Conservation (phyloP, 1,284 basidiomycete genomes). For the Coniophora puteana region DNA sequence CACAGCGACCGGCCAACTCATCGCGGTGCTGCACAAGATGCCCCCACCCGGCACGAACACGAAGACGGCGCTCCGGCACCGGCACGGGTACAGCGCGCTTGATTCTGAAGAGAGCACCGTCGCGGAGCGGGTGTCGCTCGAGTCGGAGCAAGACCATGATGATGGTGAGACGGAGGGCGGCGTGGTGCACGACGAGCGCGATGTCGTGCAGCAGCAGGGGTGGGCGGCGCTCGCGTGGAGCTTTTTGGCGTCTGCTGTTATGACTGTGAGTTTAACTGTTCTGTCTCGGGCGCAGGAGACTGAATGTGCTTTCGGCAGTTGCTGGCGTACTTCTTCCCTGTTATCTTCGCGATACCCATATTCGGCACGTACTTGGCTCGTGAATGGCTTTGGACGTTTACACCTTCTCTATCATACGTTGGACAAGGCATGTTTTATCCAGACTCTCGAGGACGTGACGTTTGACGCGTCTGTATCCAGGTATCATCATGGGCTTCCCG, state of each 20-base stretch:
- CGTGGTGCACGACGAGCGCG: slow-evolving; percentile 34
- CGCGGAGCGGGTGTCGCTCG: slow-evolving; percentile 5
- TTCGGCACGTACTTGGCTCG: slow-evolving; percentile 86
- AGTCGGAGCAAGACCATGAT: slow-evolving; percentile 21
- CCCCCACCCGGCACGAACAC: slow-evolving; percentile 65
- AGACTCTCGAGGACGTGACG: not conserved
- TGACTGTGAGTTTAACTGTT: slow-evolving; percentile 56
- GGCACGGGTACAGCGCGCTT: slow-evolving; percentile 51
- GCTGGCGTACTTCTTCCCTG: slow-evolving; percentile 81
- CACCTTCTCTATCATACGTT: slow-evolving; percentile 87
- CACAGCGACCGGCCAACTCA: slow-evolving; percentile 95
- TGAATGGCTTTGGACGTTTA: slow-evolving; percentile 94
- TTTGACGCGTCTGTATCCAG: slow-evolving; percentile 32
- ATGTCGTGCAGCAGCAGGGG: slow-evolving; percentile 53
- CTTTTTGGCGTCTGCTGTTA: slow-evolving; percentile 63
- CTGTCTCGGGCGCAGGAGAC: not conserved
- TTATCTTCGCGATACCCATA: slow-evolving; percentile 86
- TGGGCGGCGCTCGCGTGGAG: slow-evolving; percentile 76
- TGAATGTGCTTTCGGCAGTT: slow-evolving; percentile 42
- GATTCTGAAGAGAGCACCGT: slow-evolving; percentile 30
- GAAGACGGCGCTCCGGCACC: slow-evolving; percentile 46
- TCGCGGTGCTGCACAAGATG: slow-evolving; percentile 83
- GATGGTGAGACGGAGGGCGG: slow-evolving; percentile 28
- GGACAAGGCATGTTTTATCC: slow-evolving; percentile 63
- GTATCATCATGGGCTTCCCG: slow-evolving; percentile 97